phyloP scores from a whole-genome alignment of 2,329 filamentous ascomycete genomes.

The Neoarthrinium moseri region DNA sequence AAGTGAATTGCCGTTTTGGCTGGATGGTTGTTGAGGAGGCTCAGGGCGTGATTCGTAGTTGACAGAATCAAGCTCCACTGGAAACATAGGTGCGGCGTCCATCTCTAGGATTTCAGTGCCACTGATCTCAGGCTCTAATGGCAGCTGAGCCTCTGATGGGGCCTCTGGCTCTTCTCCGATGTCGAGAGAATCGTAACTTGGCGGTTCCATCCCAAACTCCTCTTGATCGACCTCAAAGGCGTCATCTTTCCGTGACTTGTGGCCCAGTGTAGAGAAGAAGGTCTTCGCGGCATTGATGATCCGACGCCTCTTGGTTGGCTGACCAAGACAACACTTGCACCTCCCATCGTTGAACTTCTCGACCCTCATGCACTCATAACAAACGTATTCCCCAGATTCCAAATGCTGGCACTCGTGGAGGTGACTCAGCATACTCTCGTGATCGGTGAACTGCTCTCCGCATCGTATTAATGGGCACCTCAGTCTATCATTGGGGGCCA shows the following conservation, averaged over 20 bases:
- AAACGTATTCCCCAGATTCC: slow-evolving; percentile 52
- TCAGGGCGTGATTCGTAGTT: slow-evolving; percentile 19
- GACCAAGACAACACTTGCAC: slow-evolving; percentile 49
- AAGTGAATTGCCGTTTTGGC: too few relatives aligned
- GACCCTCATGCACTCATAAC: slow-evolving; percentile 51
- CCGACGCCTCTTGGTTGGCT: slow-evolving; percentile 49
- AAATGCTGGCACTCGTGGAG: slow-evolving; percentile 48
- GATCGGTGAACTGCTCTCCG: slow-evolving; percentile 46
- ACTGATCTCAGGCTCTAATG: slow-evolving; percentile 39
- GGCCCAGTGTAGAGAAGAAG: slow-evolving; percentile 53
- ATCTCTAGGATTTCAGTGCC: slow-evolving; percentile 53
- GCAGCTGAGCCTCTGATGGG: slow-evolving; percentile 11
- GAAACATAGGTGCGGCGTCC: slow-evolving; percentile 43
- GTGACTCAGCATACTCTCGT: slow-evolving; percentile 55
- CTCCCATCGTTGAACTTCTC: slow-evolving; percentile 52
- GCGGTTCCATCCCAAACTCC: slow-evolving; percentile 35
- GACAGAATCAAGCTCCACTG: slow-evolving; percentile 24
- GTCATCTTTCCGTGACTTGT: slow-evolving; percentile 41
- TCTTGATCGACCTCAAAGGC: slow-evolving; percentile 25
- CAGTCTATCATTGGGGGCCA: slow-evolving; percentile 46
- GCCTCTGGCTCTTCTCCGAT: slow-evolving; percentile 19
- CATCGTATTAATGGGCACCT: slow-evolving; percentile 53
- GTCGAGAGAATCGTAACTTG: slow-evolving; percentile 44
- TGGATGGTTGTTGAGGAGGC: not conserved
- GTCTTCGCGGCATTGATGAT: slow-evolving; percentile 52